A percentile compares a stretch with the other conserved stretches of the same genome.
Conservation (phyloP, 2,329 filamentous ascomycete species). For the Ophiostoma sp. region DNA sequence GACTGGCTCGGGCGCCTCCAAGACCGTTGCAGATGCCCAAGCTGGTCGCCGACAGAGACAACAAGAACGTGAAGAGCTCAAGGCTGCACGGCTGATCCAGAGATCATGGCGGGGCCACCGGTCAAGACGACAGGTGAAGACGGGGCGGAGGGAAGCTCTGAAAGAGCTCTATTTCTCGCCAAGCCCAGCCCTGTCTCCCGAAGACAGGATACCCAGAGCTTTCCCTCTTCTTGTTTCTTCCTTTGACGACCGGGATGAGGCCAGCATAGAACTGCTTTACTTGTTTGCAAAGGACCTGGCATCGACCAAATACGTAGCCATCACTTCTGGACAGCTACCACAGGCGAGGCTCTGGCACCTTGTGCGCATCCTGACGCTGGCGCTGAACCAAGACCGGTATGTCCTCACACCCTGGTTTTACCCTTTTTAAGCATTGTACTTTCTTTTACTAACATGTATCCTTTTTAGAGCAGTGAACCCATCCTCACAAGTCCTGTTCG, state of each 20-base stretch:
- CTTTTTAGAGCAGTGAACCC: neutral
- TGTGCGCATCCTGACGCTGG: constrained; percentile 39
- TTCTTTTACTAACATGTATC: neutral
- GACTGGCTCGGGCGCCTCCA: constrained; percentile 65
- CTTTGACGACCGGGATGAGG: constrained; percentile 46
- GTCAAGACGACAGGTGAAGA: constrained; percentile 59
- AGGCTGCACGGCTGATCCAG: constrained; percentile 74
- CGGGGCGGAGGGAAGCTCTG: constrained; percentile 60
- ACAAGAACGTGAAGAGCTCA: constrained; percentile 73
- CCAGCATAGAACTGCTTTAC: constrained; percentile 53
- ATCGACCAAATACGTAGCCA: constrained; percentile 39
- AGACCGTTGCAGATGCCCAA: constrained; percentile 80
- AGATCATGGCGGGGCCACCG: constrained; percentile 77
- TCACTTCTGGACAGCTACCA: constrained; percentile 39
- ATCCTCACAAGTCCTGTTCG: constrained; percentile 4
- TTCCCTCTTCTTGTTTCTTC: constrained; percentile 52
- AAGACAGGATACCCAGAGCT: constrained; percentile 43
- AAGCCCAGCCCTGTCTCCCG: constrained; percentile 34
- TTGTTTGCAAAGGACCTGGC: constrained; percentile 48
- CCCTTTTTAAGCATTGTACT: too few species aligned
- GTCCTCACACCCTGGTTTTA: neutral
- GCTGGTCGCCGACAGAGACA: constrained; percentile 81
- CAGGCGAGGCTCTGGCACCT: constrained; percentile 40
- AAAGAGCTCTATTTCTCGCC: constrained; percentile 56
- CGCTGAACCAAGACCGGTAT: constrained; percentile 36